These are phyloP conservation scores for Fusarium sp. DNA, from an alignment of 2,329 filamentous ascomycete genomes.

Conservation along the genomic window DNA sequence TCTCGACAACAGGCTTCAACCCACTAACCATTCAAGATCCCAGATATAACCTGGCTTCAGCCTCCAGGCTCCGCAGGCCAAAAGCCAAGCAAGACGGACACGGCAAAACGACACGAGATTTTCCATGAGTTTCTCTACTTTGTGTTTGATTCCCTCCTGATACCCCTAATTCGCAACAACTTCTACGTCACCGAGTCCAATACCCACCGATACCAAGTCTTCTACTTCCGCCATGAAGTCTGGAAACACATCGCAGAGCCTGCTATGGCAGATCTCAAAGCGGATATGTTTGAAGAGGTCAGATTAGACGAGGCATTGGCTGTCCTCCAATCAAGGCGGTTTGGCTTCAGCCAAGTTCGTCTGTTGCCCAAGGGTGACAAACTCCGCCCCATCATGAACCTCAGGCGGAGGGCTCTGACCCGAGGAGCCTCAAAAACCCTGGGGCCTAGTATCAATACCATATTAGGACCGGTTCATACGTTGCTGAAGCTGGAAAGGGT, in stretches of 20 bases:
- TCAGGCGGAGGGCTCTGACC: conserved; percentile 73
- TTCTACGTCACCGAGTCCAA: conserved; percentile 97
- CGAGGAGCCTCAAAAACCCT: conserved; percentile 73
- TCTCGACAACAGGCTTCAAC: neutral
- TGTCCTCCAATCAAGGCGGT: conserved; percentile 69
- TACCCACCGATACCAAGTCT: conserved; percentile 81
- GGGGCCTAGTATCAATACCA: conserved; percentile 55
- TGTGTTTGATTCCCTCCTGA: conserved; percentile 89
- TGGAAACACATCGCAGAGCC: conserved; percentile 85
- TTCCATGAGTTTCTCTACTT: conserved; percentile 91
- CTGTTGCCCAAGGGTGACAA: conserved; percentile 83
- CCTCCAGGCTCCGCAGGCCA: conserved; percentile 59
- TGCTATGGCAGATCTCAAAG: conserved; percentile 74
- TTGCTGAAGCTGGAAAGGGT: conserved; percentile 85
- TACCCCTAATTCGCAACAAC: conserved; percentile 86
- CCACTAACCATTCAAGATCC: conserved; percentile 62
- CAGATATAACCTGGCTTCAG: conserved; percentile 78
- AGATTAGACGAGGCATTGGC: conserved; percentile 65
- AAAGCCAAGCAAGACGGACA: conserved; percentile 78
- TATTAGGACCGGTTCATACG: conserved; percentile 79
- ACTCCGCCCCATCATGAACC: conserved; percentile 88
- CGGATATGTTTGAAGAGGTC: conserved; percentile 83
- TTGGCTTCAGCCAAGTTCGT: conserved; percentile 84
- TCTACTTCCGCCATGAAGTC: conserved; percentile 94
- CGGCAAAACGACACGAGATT: conserved; percentile 80